Evolutionary conservation across 306 rosid species (phyloP), one percentile per base, ranked within the genome.

Genomic region (Amphicarpaea edgeworthii): DNA sequence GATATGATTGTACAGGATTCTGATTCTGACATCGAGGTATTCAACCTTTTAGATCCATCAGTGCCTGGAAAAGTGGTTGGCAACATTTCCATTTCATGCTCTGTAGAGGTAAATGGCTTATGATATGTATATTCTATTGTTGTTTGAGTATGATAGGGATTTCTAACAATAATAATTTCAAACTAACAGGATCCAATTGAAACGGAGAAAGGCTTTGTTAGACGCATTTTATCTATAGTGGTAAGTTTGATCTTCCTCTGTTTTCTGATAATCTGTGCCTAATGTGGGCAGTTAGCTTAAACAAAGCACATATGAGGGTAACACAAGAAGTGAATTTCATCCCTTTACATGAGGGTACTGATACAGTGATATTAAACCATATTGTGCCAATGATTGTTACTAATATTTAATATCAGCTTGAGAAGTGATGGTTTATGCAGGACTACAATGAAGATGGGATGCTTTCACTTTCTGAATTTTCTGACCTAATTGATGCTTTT

Each of bases 221-320:
- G 86, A 69, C 97, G 97, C 75, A 95, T 95, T 82, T 83, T 95
- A 84, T 87, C 98, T 68, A 87, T 92, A 16, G 89, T 95, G 97
- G 98, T 95, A 92, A 78, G 95, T 84, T 86, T 69, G 59, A 49
- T 57, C 54, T 69, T 62, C 72, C 69, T 67, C 26, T 72, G 51
- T 75, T 68, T 78, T 81, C 54, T 63, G 55, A 77, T 72, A 38
- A 55, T 69, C 15, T 43, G 47, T 73, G 68, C 61, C 75, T 60
- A 23, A 64, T 30, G 63, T 24, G 40, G 54, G 77, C n/a, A n/a
- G n/a, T n/a, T n/a, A n/a, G n/a, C 46, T 70, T 84, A 54, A 64
- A 66, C 32, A 43, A 11, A 67, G 70, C 73, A 54, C 51, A 57
- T 37, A 51, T 40, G 59, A 37, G 17, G 51, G 23, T 40, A 66